Base-by-base conservation (phyloP, 371 early-diverging fungal species). In the Mucor lusitanicus region DNA sequence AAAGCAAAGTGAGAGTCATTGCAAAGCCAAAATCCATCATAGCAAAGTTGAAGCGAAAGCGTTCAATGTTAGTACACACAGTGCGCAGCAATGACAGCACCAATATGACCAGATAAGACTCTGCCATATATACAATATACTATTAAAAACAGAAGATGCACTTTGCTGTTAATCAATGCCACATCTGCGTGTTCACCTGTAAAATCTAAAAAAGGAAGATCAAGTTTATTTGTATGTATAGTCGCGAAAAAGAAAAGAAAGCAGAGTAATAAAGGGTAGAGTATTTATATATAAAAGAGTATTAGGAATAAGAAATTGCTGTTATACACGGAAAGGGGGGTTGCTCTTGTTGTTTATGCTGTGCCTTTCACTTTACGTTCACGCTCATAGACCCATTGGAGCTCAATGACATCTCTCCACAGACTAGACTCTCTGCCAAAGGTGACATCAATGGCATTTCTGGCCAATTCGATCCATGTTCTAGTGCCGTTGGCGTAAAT, bases 321-420 rank as follows among this genome's bases (percentile, higher is more conserved):
- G 40, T 40, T 40, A 17, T 40, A 40, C 40, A 46, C 9, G 46
- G 46, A 11, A n/a, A 6, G 3, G 21, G n/a, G 9, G 21, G 21
- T 46, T 35, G 12, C 37, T 12, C 12, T 46, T 53, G 21, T 25
- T 23, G 9, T 50, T 50, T 53, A 53, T 53, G 33, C 33, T 37
- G 59, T 50, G 15, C 35, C 39, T 33, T 70, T 75, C 21, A 82
- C 63, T 64, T 79, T 76, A 53, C 77, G 80, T 56, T 83, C 83
- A 30, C 83, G 73, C 13, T 83, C 75, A 66, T 75, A 77, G 7
- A 83, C 75, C 83, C 83, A 83, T 69, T 83, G 74, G 5, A 83
- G 64, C 25, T 83, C 83, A 58, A 83, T 59, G 2, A 80, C 71
- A 48, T 83, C 83, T 57, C 83, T 77, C 80, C 80, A 83, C 12